phyloP scores from a whole-genome alignment of 169 alveolate species.

The Ichthyophthirius multifiliis region DNA sequence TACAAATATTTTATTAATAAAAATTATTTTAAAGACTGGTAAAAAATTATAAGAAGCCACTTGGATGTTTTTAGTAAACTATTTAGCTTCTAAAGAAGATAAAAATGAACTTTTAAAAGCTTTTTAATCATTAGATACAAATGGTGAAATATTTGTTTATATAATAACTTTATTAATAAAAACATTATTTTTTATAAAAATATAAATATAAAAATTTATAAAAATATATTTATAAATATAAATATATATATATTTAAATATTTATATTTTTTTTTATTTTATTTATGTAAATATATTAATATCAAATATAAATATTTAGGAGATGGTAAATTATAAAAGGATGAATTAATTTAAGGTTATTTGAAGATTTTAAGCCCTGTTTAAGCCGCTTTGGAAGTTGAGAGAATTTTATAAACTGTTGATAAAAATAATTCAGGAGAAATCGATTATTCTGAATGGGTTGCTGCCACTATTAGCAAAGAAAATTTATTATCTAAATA shows the following conservation, averaged over 20 bases:
- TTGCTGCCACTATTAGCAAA: slow-evolving; percentile 93
- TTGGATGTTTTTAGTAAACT: slow-evolving; percentile 48
- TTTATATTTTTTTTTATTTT: too few relatives aligned
- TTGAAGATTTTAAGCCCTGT: slow-evolving; percentile 47
- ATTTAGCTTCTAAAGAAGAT: slow-evolving; percentile 87
- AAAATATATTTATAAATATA: too few relatives aligned
- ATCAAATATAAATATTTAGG: too few relatives aligned
- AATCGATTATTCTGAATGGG: slow-evolving; percentile 88
- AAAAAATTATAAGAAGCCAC: slow-evolving; percentile 60
- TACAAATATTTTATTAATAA: not conserved
- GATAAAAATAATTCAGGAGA: slow-evolving; percentile 85
- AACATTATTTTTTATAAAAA: too few relatives aligned
- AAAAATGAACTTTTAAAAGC: slow-evolving; percentile 83
- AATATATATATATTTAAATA: too few relatives aligned
- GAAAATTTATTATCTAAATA: slow-evolving; percentile 84
- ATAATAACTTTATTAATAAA: too few relatives aligned
- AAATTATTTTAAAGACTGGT: slow-evolving; percentile 4
- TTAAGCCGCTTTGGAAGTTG: slow-evolving; percentile 69
- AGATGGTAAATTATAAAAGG: slow-evolving; percentile 76
- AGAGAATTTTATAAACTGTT: slow-evolving; percentile 66
- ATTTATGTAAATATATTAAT: too few relatives aligned
- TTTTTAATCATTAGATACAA: slow-evolving; percentile 86
- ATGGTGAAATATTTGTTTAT: too few relatives aligned
- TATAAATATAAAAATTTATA: too few relatives aligned
- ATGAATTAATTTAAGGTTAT: slow-evolving; percentile 51